phyloP scores from a whole-genome alignment of 2,329 filamentous ascomycete species.

The Trematosphaeria pertusa region DNA sequence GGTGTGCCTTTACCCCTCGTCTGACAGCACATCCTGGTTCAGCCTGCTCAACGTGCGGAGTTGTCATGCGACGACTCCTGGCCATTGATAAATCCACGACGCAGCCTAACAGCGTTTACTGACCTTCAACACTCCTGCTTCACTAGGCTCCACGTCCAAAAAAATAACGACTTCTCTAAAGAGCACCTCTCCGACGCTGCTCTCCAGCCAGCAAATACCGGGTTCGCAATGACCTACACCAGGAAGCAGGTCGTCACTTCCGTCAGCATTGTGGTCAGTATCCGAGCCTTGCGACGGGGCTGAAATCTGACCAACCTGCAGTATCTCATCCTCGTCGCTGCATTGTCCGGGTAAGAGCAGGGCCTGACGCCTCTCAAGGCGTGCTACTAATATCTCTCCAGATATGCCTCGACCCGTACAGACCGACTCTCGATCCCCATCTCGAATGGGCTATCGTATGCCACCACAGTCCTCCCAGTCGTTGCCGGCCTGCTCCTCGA shows the following conservation, averaged over 20 bases:
- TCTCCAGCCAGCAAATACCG: no score
- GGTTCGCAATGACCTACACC: conserved; percentile 47
- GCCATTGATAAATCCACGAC: neutral
- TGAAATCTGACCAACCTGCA: conserved; percentile 22
- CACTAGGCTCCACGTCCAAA: neutral
- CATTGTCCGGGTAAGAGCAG: conserved; percentile 44
- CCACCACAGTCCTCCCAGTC: conserved; percentile 52
- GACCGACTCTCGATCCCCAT: conserved; percentile 52
- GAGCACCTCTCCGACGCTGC: no score
- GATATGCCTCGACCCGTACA: conserved; percentile 39
- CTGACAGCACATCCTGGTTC: no score
- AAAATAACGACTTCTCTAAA: no score
- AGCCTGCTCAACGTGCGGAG: neutral
- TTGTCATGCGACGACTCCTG: neutral
- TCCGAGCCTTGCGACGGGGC: neutral
- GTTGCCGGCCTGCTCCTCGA: conserved; percentile 53
- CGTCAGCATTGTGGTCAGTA: conserved; percentile 46
- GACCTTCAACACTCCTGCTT: neutral
- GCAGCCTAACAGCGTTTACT: neutral
- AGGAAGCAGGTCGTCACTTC: conserved; percentile 49
- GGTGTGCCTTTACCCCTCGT: no score
- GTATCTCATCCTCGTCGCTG: conserved; percentile 52
- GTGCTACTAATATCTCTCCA: conserved; percentile 20
- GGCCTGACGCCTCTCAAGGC: no score
- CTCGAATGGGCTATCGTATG: conserved; percentile 48